Evolutionary conservation across 228 moss, liverwort and hornwort species (phyloP), one percentile per base, ranked within the genome.

Genomic region (Sphagnum fallax): DNA sequence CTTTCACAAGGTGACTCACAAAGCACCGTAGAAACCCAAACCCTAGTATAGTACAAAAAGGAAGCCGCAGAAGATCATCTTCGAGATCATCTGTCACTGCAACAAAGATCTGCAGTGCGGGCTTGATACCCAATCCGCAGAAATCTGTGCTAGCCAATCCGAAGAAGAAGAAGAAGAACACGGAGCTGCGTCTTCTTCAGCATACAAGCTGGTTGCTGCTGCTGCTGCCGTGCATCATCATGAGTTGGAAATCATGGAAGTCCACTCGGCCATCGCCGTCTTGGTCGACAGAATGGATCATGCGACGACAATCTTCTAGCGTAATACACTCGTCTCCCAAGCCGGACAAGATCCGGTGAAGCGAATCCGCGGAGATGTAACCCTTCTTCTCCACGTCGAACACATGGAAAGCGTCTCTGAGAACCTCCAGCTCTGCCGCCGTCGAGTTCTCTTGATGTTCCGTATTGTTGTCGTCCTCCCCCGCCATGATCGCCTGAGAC

Each of bases 221-320:
- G 32, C 32, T 32, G 32, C 32, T 32, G 32, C 32, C 32, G 32
- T 32, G 32, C 8, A 8, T 70, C 84, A 84, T 84, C 84, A 84
- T 80, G 66, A 58, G 70, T 52, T 81, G 73, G 63, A 84, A 84
- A 73, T 84, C 84, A 16, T 78, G 76, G 9, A 84, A 84, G 70
- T 81, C 70, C 2, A 84, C 78, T 52, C 65, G 51, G 3, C 84
- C 84, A 49, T 84, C 81, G 4, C 84, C 84, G 53, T 84, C 81
- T 4, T 67, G 57, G 59, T 84, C 84, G 0, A 81, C 81, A 15
- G 73, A 68, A 10, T 61, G 73, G 63, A 84, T 81, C 77, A 84
- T 84, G 10, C 71, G 67, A 53, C 60, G 68, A 62, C 84, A 85
- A 16, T 85, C 78, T 64, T 85, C 84, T 14, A 81, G 63, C 4